Conservation (phyloP, 768 basidiomycete species). For the Lactarius sp. region DNA sequence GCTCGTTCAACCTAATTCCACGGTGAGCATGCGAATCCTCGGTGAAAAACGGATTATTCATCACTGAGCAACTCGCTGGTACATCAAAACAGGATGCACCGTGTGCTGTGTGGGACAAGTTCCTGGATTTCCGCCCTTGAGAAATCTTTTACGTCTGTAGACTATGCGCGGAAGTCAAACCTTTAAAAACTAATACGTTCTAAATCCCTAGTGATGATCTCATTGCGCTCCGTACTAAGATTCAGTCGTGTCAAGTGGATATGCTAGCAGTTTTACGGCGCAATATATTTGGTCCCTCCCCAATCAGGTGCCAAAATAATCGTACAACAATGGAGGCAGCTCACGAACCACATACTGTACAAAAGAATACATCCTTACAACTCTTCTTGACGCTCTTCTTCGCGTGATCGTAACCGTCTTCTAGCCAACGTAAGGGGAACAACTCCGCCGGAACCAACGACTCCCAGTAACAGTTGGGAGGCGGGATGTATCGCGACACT, state of each 20-base stretch:
- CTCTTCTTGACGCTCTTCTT: background rate
- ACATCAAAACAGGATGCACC: background rate
- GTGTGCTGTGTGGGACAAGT: too few species aligned
- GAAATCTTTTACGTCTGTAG: too few species aligned
- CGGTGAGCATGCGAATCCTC: background rate
- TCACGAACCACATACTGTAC: background rate
- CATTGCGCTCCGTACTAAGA: too few species aligned
- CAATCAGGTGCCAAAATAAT: background rate
- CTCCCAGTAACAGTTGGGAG: constrained; percentile 35
- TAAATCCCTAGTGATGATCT: too few species aligned
- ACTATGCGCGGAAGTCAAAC: too few species aligned
- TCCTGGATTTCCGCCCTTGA: too few species aligned
- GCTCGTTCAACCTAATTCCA: background rate
- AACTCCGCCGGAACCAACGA: constrained; percentile 36
- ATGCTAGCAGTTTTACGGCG: too few species aligned
- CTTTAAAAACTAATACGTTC: background rate
- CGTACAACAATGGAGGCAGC: background rate
- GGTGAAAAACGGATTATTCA: background rate
- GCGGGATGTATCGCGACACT: constrained; percentile 67
- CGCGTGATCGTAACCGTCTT: background rate
- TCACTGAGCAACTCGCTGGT: too few species aligned
- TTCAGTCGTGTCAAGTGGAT: too few species aligned
- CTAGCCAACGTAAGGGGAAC: constrained; percentile 27
- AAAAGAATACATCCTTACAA: background rate
- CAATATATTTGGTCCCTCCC: background rate